Evolutionary conservation across 2,329 filamentous ascomycete species (phyloP).

Genomic region (Eutypella sp.): DNA sequence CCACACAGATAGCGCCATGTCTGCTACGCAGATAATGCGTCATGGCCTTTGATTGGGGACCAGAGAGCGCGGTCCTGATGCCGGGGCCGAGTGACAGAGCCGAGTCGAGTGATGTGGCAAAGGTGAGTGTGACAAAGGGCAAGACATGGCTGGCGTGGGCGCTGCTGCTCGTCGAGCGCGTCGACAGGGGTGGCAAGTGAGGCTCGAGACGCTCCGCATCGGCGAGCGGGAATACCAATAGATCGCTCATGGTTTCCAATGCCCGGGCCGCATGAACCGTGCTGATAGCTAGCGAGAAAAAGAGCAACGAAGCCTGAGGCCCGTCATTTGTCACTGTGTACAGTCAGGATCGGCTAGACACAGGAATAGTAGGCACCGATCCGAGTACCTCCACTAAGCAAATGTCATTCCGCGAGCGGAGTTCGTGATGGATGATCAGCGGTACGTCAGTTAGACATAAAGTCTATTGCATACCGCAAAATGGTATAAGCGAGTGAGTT

Average conservation of each 20-base stretch:
- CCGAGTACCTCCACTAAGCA: no score
- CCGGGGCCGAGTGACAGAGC: constrained; percentile 72
- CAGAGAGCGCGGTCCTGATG: constrained; percentile 77
- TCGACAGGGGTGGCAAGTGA: constrained; percentile 21
- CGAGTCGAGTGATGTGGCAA: constrained; percentile 84
- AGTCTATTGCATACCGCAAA: no score
- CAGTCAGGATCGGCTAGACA: no score
- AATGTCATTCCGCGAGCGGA: no score
- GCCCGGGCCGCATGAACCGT: no score
- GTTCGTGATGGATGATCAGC: no score
- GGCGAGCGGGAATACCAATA: constrained; percentile 21
- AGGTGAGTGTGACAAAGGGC: constrained; percentile 69
- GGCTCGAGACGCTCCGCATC: constrained; percentile 25
- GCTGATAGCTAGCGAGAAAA: no score
- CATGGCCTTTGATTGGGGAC: constrained; percentile 81
- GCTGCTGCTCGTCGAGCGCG: background rate
- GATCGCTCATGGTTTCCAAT: constrained; percentile 3
- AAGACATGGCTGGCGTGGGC: constrained; percentile 1
- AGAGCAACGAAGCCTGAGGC: no score
- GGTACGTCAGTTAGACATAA: no score
- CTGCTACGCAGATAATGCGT: constrained; percentile 82
- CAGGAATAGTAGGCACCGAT: no score
- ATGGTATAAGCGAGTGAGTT: no score
- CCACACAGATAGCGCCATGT: constrained; percentile 81
- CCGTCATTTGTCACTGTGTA: no score